phyloP scores from a whole-genome alignment of 2,329 filamentous ascomycete species.

The Alternaria dauci region DNA sequence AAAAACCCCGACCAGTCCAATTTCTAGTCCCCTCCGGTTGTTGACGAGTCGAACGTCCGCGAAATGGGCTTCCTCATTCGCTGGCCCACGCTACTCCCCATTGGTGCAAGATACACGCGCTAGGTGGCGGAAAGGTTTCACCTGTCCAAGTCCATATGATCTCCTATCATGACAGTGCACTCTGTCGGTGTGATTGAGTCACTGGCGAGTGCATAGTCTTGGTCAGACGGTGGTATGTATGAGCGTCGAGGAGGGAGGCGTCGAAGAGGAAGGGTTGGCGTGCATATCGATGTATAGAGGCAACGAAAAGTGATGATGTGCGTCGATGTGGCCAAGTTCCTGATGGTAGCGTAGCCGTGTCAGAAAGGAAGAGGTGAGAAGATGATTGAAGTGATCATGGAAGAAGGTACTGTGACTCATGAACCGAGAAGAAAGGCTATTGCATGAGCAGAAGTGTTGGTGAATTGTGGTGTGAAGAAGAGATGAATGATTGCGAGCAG shows the following conservation, averaged over 20 bases:
- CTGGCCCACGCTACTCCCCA: not conserved
- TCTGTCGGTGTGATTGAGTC: not conserved
- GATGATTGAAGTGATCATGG: too few species aligned
- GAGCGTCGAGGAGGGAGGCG: too few species aligned
- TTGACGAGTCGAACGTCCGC: not conserved
- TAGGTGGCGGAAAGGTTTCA: not conserved
- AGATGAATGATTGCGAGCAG: constrained; percentile 4
- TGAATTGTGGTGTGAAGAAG: constrained; percentile 4
- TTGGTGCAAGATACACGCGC: not conserved
- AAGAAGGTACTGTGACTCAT: too few species aligned
- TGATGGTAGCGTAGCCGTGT: not conserved
- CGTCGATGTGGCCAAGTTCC: not conserved
- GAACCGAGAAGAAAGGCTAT: not conserved
- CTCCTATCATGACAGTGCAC: not conserved
- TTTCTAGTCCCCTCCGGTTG: not conserved
- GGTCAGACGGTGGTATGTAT: not conserved
- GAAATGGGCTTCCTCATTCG: not conserved
- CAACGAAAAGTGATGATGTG: not conserved
- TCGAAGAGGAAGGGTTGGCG: not conserved
- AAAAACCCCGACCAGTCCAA: not conserved
- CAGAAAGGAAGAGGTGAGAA: not conserved
- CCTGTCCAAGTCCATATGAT: not conserved
- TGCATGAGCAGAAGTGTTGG: not conserved
- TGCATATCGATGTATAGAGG: not conserved
- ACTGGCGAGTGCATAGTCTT: not conserved